Base-by-base conservation (phyloP, 176 grass and related monocot species). In the Hordeum marinum region DNA sequence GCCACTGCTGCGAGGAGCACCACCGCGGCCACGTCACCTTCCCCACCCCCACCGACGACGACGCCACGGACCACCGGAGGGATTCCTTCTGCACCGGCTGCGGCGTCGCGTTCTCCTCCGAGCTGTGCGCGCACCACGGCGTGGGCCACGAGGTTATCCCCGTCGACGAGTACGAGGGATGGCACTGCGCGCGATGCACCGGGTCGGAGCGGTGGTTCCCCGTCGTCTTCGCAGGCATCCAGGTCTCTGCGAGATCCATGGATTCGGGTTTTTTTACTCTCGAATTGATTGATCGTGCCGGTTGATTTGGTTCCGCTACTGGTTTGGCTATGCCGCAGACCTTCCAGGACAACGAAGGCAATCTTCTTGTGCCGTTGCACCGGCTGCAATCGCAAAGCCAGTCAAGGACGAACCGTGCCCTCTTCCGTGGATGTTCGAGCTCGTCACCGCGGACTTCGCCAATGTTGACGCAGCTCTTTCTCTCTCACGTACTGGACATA, bases 11-110 rank as follows among this genome's bases (percentile, higher is more conserved):
- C 61, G 61, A 1, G 60, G 78, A 45, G 8, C 78, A 80, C 60
- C 77, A 80, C 78, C 60, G 3, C 1, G 61, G 61, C 61, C 78
- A 80, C 40, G 39, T 43, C 25, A 46, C 39, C 77, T 6, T 6
- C 77, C 9, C 37, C 60, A 17, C 60, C 60, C 2, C 14, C 36
- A 23, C 17, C 17, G 21, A 35, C 10, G 20, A 37, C 75, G 4
- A 18, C 34, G 9, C 24, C 36, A 59, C n/a, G n/a, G 12, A 26
- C 24, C 23, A 45, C 59, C 39, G 17, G 25, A 29, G 15, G 40
- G 78, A 65, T 40, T 65, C 78, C 25, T 80, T 80, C 78, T 80
- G 61, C 78, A 48, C 20, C 78, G 39, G 5, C 60, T 80, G 78
- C 61, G 17, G 61, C 61, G 40, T 27, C 25, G 60, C 25, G 25